A percentile compares a stretch with the other conserved stretches of the same genome.
These are phyloP conservation scores for Colletotrichum sp. DNA, from an alignment of 2,329 filamentous ascomycete genomes.

Conservation along the genomic window DNA sequence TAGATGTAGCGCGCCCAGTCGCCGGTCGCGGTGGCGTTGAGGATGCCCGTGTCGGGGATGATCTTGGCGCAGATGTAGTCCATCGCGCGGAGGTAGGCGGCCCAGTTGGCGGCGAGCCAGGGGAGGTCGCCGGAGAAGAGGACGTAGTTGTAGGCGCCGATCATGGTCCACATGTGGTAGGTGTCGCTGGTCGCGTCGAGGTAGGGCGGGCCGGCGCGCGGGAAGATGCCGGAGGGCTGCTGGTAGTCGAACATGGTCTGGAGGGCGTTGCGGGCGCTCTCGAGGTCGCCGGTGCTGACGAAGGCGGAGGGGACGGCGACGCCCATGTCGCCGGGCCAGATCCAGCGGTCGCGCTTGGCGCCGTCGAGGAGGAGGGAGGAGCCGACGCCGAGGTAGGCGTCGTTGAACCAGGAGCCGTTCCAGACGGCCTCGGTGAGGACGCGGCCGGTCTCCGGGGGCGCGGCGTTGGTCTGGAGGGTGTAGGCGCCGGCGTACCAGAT, in stretches of 20 bases:
- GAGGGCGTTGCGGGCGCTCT: slow-evolving; percentile 53
- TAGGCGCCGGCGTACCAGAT: slow-evolving; percentile 59
- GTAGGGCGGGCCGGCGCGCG: slow-evolving; percentile 53
- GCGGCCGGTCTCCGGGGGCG: slow-evolving; percentile 22
- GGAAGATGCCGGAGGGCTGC: slow-evolving; percentile 47
- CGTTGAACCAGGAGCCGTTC: slow-evolving; percentile 31
- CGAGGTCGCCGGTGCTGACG: slow-evolving; percentile 58
- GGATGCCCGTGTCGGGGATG: slow-evolving; percentile 26
- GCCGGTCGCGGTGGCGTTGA: slow-evolving; percentile 53
- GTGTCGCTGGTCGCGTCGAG: slow-evolving; percentile 35
- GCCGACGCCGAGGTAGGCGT: slow-evolving; percentile 35
- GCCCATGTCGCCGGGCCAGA: slow-evolving; percentile 68
- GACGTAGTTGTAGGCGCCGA: slow-evolving; percentile 61
- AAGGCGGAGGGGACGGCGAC: slow-evolving; percentile 59
- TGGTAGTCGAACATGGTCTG: slow-evolving; percentile 51
- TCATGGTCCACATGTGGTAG: slow-evolving; percentile 48
- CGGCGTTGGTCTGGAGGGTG: slow-evolving; percentile 42
- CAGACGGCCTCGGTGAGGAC: slow-evolving; percentile 21
- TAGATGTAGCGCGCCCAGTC: slow-evolving; percentile 59
- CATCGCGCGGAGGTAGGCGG: slow-evolving; percentile 33
- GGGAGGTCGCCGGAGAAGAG: slow-evolving; percentile 41
- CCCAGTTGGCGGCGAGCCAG: slow-evolving; percentile 30
- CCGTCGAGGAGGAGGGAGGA: slow-evolving; percentile 50
- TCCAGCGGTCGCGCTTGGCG: slow-evolving; percentile 62
- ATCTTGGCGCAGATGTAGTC: slow-evolving; percentile 29